phyloP scores from a whole-genome alignment of 2,329 filamentous ascomycete genomes.

The Xenoacremonium recifei region DNA sequence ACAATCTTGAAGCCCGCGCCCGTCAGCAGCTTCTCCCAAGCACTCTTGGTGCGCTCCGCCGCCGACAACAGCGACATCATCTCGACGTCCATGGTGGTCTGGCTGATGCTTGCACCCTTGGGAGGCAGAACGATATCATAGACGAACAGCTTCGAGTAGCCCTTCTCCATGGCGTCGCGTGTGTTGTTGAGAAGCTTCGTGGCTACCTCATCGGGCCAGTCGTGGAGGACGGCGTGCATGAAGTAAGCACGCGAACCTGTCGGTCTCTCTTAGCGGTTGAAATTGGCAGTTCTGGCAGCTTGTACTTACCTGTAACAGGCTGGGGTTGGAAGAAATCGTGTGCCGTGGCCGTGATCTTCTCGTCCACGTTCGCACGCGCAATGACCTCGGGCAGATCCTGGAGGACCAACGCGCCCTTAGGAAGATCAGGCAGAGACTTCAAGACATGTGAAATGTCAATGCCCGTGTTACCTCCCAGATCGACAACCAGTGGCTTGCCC shows the following conservation, averaged over 20 bases:
- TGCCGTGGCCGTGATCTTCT: slow-evolving; percentile 7
- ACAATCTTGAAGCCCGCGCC: slow-evolving; percentile 12
- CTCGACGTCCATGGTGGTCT: slow-evolving; percentile 27
- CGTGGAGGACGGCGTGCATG: slow-evolving; percentile 47
- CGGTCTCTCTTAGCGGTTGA: background rate
- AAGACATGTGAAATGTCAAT: slow-evolving; percentile 15
- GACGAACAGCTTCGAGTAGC: slow-evolving; percentile 25
- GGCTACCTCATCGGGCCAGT: slow-evolving; percentile 43
- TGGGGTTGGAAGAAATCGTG: slow-evolving; percentile 20
- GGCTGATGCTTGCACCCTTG: slow-evolving; percentile 16
- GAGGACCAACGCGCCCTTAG: slow-evolving; percentile 4
- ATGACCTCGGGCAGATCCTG: slow-evolving; percentile 19
- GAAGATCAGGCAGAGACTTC: slow-evolving; percentile 3
- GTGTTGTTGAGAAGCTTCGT: slow-evolving; percentile 25
- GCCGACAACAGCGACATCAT: slow-evolving; percentile 26
- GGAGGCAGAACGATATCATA: slow-evolving; percentile 19
- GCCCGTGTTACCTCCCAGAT: slow-evolving; percentile 17
- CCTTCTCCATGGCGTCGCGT: slow-evolving; percentile 13
- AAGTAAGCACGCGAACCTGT: slow-evolving; percentile 41
- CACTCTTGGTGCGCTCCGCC: slow-evolving; percentile 15
- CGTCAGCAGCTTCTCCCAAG: slow-evolving; percentile 13
- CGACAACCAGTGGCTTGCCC: slow-evolving; percentile 11
- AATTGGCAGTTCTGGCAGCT: background rate
- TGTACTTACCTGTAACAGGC: slow-evolving; percentile 8
- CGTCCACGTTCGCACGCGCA: slow-evolving; percentile 5